A percentile compares a stretch with the other conserved stretches of the same genome.
These are phyloP conservation scores for Platismatia glauca DNA, from an alignment of 495 filamentous ascomycete genomes.

Conservation along the genomic window DNA sequence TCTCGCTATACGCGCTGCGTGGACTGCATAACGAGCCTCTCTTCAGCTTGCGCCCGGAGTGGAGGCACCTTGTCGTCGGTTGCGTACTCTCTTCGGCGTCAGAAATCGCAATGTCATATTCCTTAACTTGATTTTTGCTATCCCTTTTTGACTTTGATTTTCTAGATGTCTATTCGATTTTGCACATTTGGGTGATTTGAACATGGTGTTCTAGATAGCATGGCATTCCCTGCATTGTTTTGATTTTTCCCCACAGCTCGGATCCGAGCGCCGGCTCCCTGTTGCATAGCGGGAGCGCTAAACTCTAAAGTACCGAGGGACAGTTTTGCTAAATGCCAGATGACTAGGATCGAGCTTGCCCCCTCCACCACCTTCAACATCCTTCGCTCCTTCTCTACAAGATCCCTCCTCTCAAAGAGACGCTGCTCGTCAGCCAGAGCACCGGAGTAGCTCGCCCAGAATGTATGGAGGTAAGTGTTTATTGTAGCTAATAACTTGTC, in stretches of 20 bases:
- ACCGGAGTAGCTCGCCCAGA: conserved; percentile 18
- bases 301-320: neutral
- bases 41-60: neutral
- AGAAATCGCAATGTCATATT: neutral
- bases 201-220: neutral
- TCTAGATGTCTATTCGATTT: neutral
- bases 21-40: neutral
- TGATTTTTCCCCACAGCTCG: conserved; percentile 14
- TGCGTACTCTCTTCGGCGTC: neutral
- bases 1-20: neutral
- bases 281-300: conserved; percentile 8
- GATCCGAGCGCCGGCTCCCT: conserved; percentile 14
- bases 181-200: neutral
- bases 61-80: too few species aligned
- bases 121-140: neutral
- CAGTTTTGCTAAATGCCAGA: conserved; percentile 9
- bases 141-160: neutral
- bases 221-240: neutral
- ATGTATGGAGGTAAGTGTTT: conserved; percentile 21
- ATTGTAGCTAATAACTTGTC: neutral
- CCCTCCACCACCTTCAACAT: conserved; percentile 11
- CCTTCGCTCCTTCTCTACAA: conserved; percentile 14
- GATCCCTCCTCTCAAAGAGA: conserved; percentile 8
- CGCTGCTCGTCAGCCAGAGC: conserved; percentile 1
- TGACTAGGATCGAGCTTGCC: conserved; percentile 17